Percentiles rank a stretch among this genome's conserved stretches.
Conservation (phyloP, 2,329 filamentous ascomycete genomes). For the Triangularia setosa region DNA sequence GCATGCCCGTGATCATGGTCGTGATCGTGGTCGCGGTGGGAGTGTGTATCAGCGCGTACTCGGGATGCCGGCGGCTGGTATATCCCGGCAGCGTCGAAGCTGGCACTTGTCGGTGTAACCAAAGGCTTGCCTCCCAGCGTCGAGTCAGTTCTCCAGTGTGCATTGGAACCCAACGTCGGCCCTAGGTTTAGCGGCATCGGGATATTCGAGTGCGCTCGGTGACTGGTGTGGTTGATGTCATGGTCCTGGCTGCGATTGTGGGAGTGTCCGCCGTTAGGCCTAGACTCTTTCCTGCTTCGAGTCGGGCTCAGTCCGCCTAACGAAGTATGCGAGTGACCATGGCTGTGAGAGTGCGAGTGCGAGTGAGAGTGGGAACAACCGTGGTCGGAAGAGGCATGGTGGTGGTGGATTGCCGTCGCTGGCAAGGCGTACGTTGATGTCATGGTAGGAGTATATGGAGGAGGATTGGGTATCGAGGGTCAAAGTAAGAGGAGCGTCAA, state of each 20-base stretch:
- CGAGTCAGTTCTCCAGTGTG: slow-evolving; percentile 40
- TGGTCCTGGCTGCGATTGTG: slow-evolving; percentile 30
- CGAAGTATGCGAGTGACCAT: slow-evolving; percentile 34
- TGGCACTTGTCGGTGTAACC: slow-evolving; percentile 30
- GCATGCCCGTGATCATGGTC: not conserved
- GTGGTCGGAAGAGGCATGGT: slow-evolving; percentile 17
- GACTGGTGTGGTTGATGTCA: slow-evolving; percentile 30
- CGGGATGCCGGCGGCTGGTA: slow-evolving; percentile 30
- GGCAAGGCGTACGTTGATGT: slow-evolving; percentile 52
- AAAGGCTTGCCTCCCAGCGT: slow-evolving; percentile 40
- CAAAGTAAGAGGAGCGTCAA: not conserved
- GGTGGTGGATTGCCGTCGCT: slow-evolving; percentile 46
- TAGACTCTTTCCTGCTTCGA: slow-evolving; percentile 18
- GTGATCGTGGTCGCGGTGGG: slow-evolving; percentile 9
- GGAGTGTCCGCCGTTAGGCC: slow-evolving; percentile 15
- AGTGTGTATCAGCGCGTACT: slow-evolving; percentile 16
- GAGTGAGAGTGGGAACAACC: slow-evolving; percentile 31
- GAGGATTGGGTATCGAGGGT: not conserved
- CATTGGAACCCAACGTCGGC: slow-evolving; percentile 32
- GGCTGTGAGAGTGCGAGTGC: slow-evolving; percentile 35
- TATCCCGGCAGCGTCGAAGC: slow-evolving; percentile 27
- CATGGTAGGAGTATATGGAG: slow-evolving; percentile 34
- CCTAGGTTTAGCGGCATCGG: slow-evolving; percentile 35
- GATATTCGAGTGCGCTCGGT: slow-evolving; percentile 33
- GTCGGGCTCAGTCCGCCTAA: slow-evolving; percentile 19